Evolutionary conservation across 1,284 basidiomycete genomes (phyloP).

Genomic region (Boletellus deceptivus): DNA sequence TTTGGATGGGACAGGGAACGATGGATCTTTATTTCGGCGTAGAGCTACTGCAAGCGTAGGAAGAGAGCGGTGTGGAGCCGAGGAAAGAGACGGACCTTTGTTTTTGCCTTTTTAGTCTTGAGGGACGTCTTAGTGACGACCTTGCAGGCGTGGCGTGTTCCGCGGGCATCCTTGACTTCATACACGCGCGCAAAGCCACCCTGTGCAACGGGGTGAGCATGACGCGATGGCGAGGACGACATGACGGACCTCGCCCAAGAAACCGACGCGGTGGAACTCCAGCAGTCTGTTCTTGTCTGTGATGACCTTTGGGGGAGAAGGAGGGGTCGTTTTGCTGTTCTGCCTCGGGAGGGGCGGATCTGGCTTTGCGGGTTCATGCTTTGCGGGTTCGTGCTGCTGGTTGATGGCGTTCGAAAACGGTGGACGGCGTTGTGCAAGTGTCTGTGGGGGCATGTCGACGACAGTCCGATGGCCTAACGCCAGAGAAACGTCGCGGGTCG

Average conservation of each 20-base stretch:
- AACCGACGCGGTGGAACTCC: conserved; percentile 70
- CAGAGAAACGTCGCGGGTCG: conserved; percentile 25
- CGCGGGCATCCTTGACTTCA: conserved; percentile 73
- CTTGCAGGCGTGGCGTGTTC: conserved; percentile 77
- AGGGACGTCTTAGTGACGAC: conserved; percentile 83
- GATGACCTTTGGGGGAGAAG: conserved; percentile 79
- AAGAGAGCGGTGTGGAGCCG: not conserved
- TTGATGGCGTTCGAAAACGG: conserved; percentile 32
- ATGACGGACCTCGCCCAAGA: conserved; percentile 75
- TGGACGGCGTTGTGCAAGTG: conserved; percentile 23
- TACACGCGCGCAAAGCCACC: conserved; percentile 92
- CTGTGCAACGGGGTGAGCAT: conserved; percentile 38
- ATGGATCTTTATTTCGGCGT: conserved; percentile 99
- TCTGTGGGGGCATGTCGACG: conserved; percentile 11
- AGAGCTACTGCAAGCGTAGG: conserved; percentile 57
- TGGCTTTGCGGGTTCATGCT: conserved; percentile 36
- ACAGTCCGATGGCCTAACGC: conserved; percentile 38
- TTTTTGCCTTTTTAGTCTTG: conserved; percentile 90
- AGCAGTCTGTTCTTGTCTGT: conserved; percentile 58
- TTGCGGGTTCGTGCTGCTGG: conserved; percentile 15
- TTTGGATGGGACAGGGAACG: conserved; percentile 89
- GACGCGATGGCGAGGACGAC: not conserved
- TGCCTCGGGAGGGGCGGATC: conserved; percentile 69
- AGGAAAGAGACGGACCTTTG: conserved; percentile 58
- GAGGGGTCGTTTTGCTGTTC: conserved; percentile 78